Evolutionary conservation across 192 early-diverging fungal genomes (phyloP).

Genomic region (Mortierella claussenii): DNA sequence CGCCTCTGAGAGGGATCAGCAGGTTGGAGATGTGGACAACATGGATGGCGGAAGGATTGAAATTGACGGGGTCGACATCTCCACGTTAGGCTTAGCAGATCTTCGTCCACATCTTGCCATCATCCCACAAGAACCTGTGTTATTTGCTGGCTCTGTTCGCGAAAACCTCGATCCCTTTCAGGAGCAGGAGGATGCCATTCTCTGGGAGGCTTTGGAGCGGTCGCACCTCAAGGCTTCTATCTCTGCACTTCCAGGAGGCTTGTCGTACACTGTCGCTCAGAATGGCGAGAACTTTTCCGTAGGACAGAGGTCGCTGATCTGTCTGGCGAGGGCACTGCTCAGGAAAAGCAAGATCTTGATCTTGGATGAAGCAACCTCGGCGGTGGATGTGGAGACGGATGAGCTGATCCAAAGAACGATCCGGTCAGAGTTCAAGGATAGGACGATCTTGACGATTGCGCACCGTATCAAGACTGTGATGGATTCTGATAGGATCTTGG

Average conservation of each 20-base stretch:
- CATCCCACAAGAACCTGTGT: conserved; percentile 80
- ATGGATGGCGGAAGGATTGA: conserved; percentile 65
- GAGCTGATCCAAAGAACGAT: no score
- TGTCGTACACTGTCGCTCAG: conserved; percentile 74
- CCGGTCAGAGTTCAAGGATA: conserved; percentile 39
- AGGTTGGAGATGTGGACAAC: neutral
- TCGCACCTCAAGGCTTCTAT: conserved; percentile 74
- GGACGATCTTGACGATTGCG: conserved; percentile 67
- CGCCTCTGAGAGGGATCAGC: no score
- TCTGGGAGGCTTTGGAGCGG: conserved; percentile 75
- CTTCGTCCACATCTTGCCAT: conserved; percentile 69
- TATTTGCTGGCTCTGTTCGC: conserved; percentile 69
- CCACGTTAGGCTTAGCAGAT: conserved; percentile 64
- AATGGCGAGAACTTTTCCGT: no score
- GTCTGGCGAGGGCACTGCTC: conserved; percentile 74
- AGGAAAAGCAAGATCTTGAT: conserved; percentile 21
- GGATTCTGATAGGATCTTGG: no score
- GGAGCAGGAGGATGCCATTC: conserved; percentile 56
- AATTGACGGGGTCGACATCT: conserved; percentile 77
- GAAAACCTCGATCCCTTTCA: conserved; percentile 67
- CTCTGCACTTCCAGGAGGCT: conserved; percentile 63
- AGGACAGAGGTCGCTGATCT: conserved; percentile 79
- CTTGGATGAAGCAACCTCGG: conserved; percentile 54
- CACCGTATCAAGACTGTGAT: conserved; percentile 71
- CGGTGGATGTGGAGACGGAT: conserved; percentile 55